Percentiles rank a stretch among this genome's conserved stretches.
phyloP scores from a whole-genome alignment of 2,329 filamentous ascomycete genomes.

The Hirsutella minnesotensis region DNA sequence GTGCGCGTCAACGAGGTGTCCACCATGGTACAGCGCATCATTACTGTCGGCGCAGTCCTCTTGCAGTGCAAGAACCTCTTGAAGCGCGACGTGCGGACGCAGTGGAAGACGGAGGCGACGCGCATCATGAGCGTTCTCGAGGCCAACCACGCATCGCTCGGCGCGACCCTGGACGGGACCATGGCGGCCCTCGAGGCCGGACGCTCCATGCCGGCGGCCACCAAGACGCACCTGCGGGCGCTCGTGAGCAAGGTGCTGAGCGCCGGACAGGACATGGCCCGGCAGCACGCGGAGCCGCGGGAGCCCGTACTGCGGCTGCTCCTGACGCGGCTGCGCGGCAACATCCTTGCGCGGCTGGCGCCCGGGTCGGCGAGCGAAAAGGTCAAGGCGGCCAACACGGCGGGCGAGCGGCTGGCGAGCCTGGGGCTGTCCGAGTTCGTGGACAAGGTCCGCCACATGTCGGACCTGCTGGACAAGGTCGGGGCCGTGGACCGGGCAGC shows the following conservation, averaged over 20 bases:
- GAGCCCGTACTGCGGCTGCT: slow-evolving; percentile 54
- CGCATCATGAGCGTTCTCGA: slow-evolving; percentile 62
- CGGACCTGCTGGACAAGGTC: slow-evolving; percentile 54
- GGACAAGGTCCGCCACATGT: slow-evolving; percentile 54
- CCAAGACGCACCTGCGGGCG: slow-evolving; percentile 45
- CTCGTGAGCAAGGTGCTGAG: slow-evolving; percentile 44
- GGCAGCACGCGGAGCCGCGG: slow-evolving; percentile 27
- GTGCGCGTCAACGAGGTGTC: slow-evolving; percentile 42
- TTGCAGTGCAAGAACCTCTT: slow-evolving; percentile 74
- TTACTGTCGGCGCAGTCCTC: slow-evolving; percentile 62
- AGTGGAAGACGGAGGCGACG: slow-evolving; percentile 64
- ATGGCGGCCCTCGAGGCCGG: slow-evolving; percentile 52
- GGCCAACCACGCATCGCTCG: slow-evolving; percentile 34
- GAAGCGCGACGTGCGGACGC: slow-evolving; percentile 65
- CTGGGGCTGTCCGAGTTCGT: slow-evolving; percentile 66
- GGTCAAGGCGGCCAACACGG: slow-evolving; percentile 55
- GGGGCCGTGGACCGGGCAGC: slow-evolving; percentile 55
- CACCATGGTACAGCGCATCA: slow-evolving; percentile 39
- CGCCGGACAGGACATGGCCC: slow-evolving; percentile 34
- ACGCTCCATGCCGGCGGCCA: slow-evolving; percentile 52
- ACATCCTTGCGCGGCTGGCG: slow-evolving; percentile 52
- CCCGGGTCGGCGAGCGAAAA: slow-evolving; percentile 59
- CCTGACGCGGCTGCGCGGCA: slow-evolving; percentile 52
- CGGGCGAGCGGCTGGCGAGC: slow-evolving; percentile 56
- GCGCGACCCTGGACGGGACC: slow-evolving; percentile 45